Evolutionary conservation across 2,329 filamentous ascomycete genomes (phyloP).

Genomic region (Monosporascus sp.): DNA sequence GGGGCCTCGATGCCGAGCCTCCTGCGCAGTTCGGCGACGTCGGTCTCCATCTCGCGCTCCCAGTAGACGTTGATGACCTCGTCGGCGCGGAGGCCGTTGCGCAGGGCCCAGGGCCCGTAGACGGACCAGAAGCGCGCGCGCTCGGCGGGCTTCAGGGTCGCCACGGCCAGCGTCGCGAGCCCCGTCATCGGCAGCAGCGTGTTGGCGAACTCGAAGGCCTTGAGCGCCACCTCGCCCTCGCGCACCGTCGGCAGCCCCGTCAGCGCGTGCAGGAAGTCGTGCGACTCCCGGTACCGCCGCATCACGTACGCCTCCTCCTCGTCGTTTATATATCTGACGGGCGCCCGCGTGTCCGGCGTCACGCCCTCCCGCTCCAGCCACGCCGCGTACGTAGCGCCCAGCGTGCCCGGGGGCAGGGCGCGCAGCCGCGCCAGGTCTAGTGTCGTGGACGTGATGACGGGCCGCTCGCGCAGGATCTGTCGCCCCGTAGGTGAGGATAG

Average conservation of each 20-base stretch:
- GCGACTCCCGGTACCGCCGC: slow-evolving; percentile 94
- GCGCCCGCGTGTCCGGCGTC: slow-evolving; percentile 77
- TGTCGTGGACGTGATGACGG: slow-evolving; percentile 76
- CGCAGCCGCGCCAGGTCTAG: slow-evolving; percentile 65
- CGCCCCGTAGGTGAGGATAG: slow-evolving; percentile 77
- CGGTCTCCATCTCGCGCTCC: slow-evolving; percentile 86
- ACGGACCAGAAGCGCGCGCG: slow-evolving; percentile 65
- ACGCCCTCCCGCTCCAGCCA: slow-evolving; percentile 97
- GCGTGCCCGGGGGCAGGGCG: slow-evolving; percentile 61
- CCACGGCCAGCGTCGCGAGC: slow-evolving; percentile 75
- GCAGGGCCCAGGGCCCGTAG: slow-evolving; percentile 86
- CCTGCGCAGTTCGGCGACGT: slow-evolving; percentile 68
- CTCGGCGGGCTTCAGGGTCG: slow-evolving; percentile 79
- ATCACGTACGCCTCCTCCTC: slow-evolving; percentile 97
- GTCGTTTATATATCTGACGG: slow-evolving; percentile 87
- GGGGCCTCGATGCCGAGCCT: slow-evolving; percentile 83
- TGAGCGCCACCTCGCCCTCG: slow-evolving; percentile 97
- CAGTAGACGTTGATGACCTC: slow-evolving; percentile 96
- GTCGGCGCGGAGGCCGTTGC: slow-evolving; percentile 69
- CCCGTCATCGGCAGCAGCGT: slow-evolving; percentile 94
- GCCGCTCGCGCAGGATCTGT: slow-evolving; percentile 83
- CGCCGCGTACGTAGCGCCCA: slow-evolving; percentile 75
- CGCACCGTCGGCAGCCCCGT: slow-evolving; percentile 84
- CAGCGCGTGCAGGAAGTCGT: slow-evolving; percentile 96
- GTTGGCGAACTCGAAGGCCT: slow-evolving; percentile 96